Evolutionary conservation across 257 asterid genomes (phyloP).

Genomic region (Fraxinus cuspidata): DNA sequence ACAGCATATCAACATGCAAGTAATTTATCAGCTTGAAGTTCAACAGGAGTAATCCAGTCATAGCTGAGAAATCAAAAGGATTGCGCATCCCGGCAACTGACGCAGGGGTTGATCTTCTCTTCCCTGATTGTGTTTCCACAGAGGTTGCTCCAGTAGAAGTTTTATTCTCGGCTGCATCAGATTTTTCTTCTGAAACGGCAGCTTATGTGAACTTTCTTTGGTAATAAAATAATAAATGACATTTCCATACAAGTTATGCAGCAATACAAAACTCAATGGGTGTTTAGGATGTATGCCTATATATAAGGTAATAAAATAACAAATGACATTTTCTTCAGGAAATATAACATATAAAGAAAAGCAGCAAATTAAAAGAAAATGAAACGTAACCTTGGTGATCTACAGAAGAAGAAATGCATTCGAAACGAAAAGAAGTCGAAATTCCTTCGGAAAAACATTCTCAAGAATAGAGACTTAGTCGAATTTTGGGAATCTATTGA

Average conservation of each 20-base stretch:
- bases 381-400: no score
- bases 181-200: constrained; percentile 51
- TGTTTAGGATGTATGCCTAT: background rate
- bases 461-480: no score
- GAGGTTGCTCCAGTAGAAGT: constrained; percentile 35
- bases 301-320: no score
- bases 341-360: no score
- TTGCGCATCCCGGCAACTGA: constrained; percentile 16
- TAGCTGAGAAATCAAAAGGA: constrained; percentile 26
- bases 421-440: no score
- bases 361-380: no score
- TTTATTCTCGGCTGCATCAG: constrained; percentile 46
- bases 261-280: background rate
- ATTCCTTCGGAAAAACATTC: no score
- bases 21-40: background rate
- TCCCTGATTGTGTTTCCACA: constrained; percentile 47
- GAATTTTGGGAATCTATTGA: no score
- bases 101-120: constrained; percentile 5
- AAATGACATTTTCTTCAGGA: no score
- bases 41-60: constrained; percentile 68
- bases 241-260: background rate
- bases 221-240: background rate
- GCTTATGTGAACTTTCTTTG: background rate
- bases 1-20: background rate
- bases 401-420: no score